Percentiles rank a stretch among this genome's conserved stretches.
These are phyloP conservation scores for Aspergillus melleus DNA, from an alignment of 2,329 filamentous ascomycete genomes.

Conservation along the genomic window DNA sequence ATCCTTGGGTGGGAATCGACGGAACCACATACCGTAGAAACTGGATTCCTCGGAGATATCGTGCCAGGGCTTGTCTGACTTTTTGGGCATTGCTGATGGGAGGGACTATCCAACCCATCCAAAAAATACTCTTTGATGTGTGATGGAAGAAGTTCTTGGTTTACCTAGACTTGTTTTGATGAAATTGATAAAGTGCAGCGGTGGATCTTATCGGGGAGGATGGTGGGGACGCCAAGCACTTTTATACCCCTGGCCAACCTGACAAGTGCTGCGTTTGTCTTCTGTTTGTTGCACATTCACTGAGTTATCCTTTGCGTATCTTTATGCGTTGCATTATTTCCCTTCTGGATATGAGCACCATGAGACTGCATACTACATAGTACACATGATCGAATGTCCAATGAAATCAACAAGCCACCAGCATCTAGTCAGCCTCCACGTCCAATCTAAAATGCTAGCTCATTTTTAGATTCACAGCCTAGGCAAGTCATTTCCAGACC, in stretches of 20 bases:
- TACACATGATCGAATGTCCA: background rate
- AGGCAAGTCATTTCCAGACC: slow-evolving; percentile 18
- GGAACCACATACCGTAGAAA: slow-evolving; percentile 40
- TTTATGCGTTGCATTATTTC: background rate
- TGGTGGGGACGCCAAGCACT: background rate
- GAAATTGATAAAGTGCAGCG: background rate
- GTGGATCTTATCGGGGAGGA: background rate
- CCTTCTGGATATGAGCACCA: too few species aligned
- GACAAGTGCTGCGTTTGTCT: too few species aligned
- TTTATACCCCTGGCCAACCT: background rate
- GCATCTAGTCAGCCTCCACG: background rate
- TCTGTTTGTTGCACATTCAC: too few species aligned
- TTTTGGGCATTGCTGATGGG: background rate
- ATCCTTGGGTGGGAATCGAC: background rate
- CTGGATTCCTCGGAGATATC: slow-evolving; percentile 45
- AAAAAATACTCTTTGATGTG: background rate
- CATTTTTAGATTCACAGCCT: background rate
- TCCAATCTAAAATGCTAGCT: background rate
- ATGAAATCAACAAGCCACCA: background rate
- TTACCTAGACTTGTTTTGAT: background rate
- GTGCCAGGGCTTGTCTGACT: background rate
- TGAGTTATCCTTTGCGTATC: background rate
- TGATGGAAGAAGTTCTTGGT: too few species aligned
- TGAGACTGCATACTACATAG: background rate
- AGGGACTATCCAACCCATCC: background rate